Percentiles rank a stretch among this genome's conserved stretches.
phyloP scores from a whole-genome alignment of 2,329 filamentous ascomycete species.

The Aspergillus carbonarius region DNA sequence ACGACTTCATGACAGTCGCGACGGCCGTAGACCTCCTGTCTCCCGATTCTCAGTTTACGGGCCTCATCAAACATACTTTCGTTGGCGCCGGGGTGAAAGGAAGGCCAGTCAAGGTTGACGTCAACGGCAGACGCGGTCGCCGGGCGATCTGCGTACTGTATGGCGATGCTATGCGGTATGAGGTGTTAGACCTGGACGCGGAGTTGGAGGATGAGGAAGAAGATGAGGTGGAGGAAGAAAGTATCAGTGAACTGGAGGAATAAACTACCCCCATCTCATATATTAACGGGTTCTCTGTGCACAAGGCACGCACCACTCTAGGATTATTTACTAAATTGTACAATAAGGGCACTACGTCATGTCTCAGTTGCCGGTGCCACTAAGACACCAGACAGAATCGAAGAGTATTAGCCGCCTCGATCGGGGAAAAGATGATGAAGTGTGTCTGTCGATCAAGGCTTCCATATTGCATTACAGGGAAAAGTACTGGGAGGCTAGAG shows the following conservation, averaged over 20 bases:
- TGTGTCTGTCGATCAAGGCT: not conserved
- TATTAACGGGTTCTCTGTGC: not conserved
- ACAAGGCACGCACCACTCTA: not conserved
- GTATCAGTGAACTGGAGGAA: constrained; percentile 1
- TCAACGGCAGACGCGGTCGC: constrained; percentile 57
- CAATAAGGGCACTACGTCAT: not conserved
- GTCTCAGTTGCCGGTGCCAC: not conserved
- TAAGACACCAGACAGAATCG: not conserved
- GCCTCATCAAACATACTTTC: constrained; percentile 50
- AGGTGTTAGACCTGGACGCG: constrained; percentile 57
- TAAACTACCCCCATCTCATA: not conserved
- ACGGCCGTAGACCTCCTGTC: constrained; percentile 23
- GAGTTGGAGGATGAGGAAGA: constrained; percentile 34
- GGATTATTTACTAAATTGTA: not conserved
- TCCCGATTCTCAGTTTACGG: constrained; percentile 15
- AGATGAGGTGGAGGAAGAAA: constrained; percentile 24
- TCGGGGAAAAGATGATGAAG: not conserved
- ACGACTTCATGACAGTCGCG: constrained; percentile 13
- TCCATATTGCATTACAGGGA: not conserved
- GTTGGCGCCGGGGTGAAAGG: constrained; percentile 36
- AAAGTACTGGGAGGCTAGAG: constrained; percentile 13
- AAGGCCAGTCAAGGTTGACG: constrained; percentile 50
- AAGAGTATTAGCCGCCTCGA: not conserved
- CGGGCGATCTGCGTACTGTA: constrained; percentile 57
- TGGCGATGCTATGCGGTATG: constrained; percentile 53